Percentiles rank a stretch among this genome's conserved stretches.
These are phyloP conservation scores for Zoysia pacifica DNA, from an alignment of 176 grass and related monocot genomes.

Conservation along the genomic window DNA sequence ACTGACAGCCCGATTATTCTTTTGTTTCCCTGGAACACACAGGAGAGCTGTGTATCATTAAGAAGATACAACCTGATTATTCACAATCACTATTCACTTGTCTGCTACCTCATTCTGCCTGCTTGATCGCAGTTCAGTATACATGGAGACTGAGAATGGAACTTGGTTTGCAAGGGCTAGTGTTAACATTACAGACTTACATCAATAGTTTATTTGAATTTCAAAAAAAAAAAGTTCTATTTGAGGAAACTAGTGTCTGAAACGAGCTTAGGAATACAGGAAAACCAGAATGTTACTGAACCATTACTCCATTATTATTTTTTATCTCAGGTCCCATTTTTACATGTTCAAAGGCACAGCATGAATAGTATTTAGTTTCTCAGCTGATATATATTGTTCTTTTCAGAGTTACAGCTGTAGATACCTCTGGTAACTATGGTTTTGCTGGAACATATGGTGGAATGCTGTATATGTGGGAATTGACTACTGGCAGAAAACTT, in stretches of 20 bases:
- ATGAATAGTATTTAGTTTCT: conserved; percentile 28
- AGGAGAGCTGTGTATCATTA: too few species aligned
- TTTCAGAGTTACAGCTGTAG: conserved; percentile 71
- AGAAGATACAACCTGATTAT: too few species aligned
- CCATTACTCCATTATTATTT: conserved; percentile 2
- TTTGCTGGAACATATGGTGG: conserved; percentile 77
- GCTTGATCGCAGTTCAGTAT: neutral
- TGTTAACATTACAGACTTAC: neutral
- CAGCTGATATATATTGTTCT: conserved; percentile 17
- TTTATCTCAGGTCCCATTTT: neutral
- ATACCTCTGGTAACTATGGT: conserved; percentile 60
- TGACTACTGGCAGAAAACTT: conserved; percentile 66
- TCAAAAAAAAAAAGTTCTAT: neutral
- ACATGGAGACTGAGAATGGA: neutral
- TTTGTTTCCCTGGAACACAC: too few species aligned
- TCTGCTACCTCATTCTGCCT: too few species aligned
- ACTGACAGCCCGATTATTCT: neutral
- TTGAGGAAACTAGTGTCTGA: conserved; percentile 13
- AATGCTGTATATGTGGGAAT: conserved; percentile 74
- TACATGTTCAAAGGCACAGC: neutral
- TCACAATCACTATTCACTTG: neutral
- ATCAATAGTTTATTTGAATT: too few species aligned
- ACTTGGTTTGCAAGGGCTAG: neutral
- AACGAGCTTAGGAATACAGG: neutral
- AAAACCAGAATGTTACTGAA: conserved; percentile 5